Evolutionary conservation across 2,329 filamentous ascomycete species (phyloP), one percentile per base, ranked within the genome.

Genomic region (Penicillium sp.): DNA sequence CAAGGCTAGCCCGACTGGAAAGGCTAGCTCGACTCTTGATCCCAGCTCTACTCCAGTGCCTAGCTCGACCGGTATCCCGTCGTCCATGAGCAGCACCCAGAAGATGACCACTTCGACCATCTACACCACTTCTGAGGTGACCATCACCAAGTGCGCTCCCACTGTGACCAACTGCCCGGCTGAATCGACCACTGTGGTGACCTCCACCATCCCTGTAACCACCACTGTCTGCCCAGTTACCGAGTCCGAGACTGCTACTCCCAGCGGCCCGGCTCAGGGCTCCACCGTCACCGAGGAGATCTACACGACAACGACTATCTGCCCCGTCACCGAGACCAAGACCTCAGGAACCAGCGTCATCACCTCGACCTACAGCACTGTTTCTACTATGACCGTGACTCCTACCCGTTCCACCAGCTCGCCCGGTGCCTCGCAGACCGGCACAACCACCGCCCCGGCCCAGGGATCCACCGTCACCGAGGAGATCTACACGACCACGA

Each of bases 161-260:
- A 72, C 69, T 4, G 72, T 78, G 49, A 72, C 73, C 43, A 75
- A 84, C 76, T 87, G 84, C 79, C 84, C 84, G 28, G 80, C 78
- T 57, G 72, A 76, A 52, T 81, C 79, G n/a, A 53, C 50, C 52
- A 79, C 77, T 1, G 71, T 85, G 35, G 76, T 83, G 55, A 85
- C 84, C 2, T 79, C 84, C 57, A 86, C 82, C 10, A 71, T 88
- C 81, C 85, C 79, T 31, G 72, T 77, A 22, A 76, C 75, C 10
- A 53, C 50, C n/a, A 53, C 50, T 5, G 22, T 53, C 38, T 53
- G 50, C 25, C 50, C 50, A 2, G 37, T 53, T 10, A 53, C 50
- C 25, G 50, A 53, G 22, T 42, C 50, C 7, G 37, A 41, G 38
- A 8, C 38, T 41, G 11, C 14, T 6, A 53, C 38, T 7, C 12